phyloP scores from a whole-genome alignment of 73 alveolate species.

The Tetrahymena malaccensis region DNA sequence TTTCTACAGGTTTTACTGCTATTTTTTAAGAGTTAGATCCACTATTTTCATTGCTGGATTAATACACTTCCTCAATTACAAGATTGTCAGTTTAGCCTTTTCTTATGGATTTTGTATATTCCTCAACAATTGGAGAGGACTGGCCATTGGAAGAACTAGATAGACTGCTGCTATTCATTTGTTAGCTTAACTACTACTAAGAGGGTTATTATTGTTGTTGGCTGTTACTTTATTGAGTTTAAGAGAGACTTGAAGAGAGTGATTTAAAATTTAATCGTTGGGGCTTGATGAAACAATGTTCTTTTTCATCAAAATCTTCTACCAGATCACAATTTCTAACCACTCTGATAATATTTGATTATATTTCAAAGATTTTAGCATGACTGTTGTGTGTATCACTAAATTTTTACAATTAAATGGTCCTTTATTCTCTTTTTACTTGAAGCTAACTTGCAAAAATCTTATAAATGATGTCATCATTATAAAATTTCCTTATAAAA shows the following conservation, averaged over 20 bases:
- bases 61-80: not conserved
- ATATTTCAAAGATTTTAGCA: not conserved
- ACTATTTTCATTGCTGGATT: not conserved
- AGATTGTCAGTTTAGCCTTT: not conserved
- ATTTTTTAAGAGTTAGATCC: not conserved
- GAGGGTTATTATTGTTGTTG: too few relatives aligned
- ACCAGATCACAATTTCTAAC: not conserved
- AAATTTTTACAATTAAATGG: not conserved
- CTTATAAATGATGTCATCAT: not conserved
- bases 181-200: not conserved
- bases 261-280: not conserved
- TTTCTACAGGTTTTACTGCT: not conserved
- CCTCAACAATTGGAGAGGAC: not conserved
- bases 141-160: not conserved
- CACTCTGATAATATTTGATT: not conserved
- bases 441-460: not conserved
- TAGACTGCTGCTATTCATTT: not conserved
- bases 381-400: not conserved
- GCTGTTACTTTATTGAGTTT: not conserved
- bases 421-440: not conserved
- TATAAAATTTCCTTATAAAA: not conserved
- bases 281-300: not conserved
- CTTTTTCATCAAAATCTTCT: not conserved
- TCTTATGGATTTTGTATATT: not conserved
- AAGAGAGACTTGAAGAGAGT: not conserved